Evolutionary conservation across 768 basidiomycete species (phyloP).

Genomic region (Pisolithus microcarpus): DNA sequence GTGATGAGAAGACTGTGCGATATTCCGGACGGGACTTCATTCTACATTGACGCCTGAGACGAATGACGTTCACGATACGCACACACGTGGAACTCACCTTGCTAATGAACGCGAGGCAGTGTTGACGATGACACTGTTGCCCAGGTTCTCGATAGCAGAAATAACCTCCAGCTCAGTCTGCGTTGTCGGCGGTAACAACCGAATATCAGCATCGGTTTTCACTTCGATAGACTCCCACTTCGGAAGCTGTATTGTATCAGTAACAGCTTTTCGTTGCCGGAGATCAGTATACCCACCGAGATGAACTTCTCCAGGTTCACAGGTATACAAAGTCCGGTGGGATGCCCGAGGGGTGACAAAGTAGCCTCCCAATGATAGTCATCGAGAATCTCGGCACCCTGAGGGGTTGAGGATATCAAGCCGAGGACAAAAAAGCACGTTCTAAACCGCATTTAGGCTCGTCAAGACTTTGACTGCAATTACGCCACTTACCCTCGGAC

Average conservation of each 20-base stretch:
- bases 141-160: conserved; percentile 86
- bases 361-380: conserved; percentile 94
- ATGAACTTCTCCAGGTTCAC: conserved; percentile 75
- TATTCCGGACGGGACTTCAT: conserved; percentile 76
- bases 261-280: not conserved
- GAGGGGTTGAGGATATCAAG: conserved; percentile 81
- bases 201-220: conserved; percentile 31
- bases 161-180: conserved; percentile 77
- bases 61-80: not conserved
- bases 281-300: conserved; percentile 44
- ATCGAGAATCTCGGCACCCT: conserved; percentile 89
- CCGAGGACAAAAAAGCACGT: conserved; percentile 97
- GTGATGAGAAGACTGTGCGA: conserved; percentile 67
- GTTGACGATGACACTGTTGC: conserved; percentile 94
- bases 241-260: conserved; percentile 48
- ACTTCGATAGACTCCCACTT: conserved; percentile 45
- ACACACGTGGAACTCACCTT: conserved; percentile 42
- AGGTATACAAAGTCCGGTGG: conserved; percentile 90
- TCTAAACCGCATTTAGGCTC: conserved; percentile 35
- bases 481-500: conserved; percentile 73
- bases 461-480: not conserved
- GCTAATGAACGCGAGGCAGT: conserved; percentile 87
- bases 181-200: conserved; percentile 56
- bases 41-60: conserved; percentile 29
- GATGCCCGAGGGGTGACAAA: conserved; percentile 72